Conservation (phyloP, 2,329 filamentous ascomycete species). For the Sclerotinia subarctica region DNA sequence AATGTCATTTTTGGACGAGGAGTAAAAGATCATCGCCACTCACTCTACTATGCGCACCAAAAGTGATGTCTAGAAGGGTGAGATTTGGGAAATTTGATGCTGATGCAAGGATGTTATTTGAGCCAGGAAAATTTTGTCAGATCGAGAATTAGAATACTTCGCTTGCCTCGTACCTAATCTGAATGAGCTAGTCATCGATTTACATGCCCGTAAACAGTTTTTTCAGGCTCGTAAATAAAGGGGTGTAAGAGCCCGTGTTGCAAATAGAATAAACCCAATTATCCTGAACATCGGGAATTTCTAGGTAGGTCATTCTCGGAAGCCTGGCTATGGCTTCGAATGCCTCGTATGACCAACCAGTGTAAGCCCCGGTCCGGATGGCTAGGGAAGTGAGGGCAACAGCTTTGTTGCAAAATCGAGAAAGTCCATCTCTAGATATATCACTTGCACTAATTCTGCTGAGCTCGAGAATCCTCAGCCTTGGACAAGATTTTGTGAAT, state of each 20-base stretch:
- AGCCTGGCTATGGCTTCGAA: constrained; percentile 5
- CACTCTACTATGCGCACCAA: neutral
- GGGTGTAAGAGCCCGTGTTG: neutral
- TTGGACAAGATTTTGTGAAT: neutral
- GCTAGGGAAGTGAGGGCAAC: neutral
- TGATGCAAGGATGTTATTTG: neutral
- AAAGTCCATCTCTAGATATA: neutral
- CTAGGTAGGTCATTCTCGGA: neutral
- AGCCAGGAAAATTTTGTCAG: neutral
- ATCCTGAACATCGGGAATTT: constrained; percentile 4
- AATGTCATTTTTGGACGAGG: neutral
- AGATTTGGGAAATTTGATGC: constrained; percentile 6
- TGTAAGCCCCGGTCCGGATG: neutral
- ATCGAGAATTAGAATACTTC: neutral
- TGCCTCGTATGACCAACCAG: constrained; percentile 4
- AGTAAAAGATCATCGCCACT: neutral
- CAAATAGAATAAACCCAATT: neutral
- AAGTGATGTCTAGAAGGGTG: neutral
- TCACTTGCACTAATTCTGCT: neutral
- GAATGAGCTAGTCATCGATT: too few species aligned
- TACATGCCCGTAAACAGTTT: neutral
- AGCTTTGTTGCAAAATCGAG: neutral
- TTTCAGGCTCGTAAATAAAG: neutral
- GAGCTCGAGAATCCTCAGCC: neutral
- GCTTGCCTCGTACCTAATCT: too few species aligned